Conservation (phyloP, 257 asterid genomes). For the Scutellaria galericulata region DNA sequence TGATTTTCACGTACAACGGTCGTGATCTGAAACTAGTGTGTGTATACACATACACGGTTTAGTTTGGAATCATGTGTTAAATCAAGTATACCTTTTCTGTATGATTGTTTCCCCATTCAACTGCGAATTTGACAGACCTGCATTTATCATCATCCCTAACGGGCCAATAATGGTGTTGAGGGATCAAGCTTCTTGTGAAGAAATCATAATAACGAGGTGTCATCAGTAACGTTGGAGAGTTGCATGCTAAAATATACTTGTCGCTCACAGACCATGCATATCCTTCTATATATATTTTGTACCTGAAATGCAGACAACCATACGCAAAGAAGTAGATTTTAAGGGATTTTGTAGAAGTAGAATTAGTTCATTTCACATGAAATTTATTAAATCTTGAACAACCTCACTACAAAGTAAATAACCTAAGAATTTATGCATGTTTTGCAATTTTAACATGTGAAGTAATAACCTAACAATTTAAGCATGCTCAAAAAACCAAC, state of each 20-base stretch:
- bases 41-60: too few relatives aligned
- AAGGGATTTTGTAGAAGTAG: not conserved
- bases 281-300: constrained; percentile 91
- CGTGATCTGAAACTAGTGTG: too few relatives aligned
- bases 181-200: constrained; percentile 78
- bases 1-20: too few relatives aligned
- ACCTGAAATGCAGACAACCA: constrained; percentile 46
- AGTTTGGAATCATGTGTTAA: too few relatives aligned
- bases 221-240: constrained; percentile 72
- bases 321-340: too few relatives aligned
- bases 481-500: not conserved
- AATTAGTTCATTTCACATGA: not conserved
- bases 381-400: not conserved
- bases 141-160: constrained; percentile 66
- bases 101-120: constrained; percentile 86
- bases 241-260: constrained; percentile 82
- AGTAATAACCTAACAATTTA: too few relatives aligned
- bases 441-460: too few relatives aligned
- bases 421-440: too few relatives aligned
- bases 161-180: constrained; percentile 88
- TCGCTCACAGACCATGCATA: constrained; percentile 91
- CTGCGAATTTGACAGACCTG: constrained; percentile 77
- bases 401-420: too few relatives aligned
- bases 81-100: constrained; percentile 51
- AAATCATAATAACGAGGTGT: constrained; percentile 77